phyloP scores from a whole-genome alignment of 2,329 filamentous ascomycete species.

The Didymella sp. region DNA sequence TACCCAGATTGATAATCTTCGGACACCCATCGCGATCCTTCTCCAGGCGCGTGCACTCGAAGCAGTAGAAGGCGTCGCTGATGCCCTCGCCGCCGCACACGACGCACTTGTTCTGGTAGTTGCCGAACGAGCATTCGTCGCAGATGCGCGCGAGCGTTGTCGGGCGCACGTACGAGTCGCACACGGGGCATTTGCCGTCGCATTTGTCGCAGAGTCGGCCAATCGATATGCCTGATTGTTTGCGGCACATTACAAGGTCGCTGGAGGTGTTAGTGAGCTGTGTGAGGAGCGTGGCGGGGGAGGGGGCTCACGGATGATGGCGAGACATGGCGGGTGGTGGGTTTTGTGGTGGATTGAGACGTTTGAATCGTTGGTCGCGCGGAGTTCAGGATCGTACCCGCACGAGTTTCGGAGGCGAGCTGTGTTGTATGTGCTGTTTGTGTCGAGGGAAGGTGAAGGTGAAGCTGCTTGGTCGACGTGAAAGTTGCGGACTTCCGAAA shows the following conservation, averaged over 20 bases:
- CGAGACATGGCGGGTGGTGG: constrained; percentile 75
- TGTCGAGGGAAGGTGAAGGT: constrained; percentile 1
- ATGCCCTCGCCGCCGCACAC: constrained; percentile 98
- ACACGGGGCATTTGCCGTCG: constrained; percentile 98
- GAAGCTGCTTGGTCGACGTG: constrained; percentile 3
- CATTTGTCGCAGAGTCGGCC: constrained; percentile 99
- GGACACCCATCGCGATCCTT: constrained; percentile 98
- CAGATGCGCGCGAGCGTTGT: constrained; percentile 98
- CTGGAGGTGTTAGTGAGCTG: constrained; percentile 53
- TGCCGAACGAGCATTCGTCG: constrained; percentile 99
- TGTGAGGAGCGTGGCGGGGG: constrained; percentile 5
- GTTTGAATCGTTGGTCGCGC: background rate
- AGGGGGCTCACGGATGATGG: constrained; percentile 79
- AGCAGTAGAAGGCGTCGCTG: constrained; percentile 98
- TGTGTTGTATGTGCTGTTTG: background rate
- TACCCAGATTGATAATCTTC: constrained; percentile 98
- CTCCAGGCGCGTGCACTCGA: constrained; percentile 95
- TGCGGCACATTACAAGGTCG: constrained; percentile 99
- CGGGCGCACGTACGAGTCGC: constrained; percentile 97
- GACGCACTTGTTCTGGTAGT: constrained; percentile 99
- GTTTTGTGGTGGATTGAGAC: too few relatives aligned
- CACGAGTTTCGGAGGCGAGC: background rate
- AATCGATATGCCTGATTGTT: constrained; percentile 96
- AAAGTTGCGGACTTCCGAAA: constrained; percentile 24
- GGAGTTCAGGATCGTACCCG: background rate